phyloP scores from a whole-genome alignment of 306 rosid species.

The Vicia sativa region DNA sequence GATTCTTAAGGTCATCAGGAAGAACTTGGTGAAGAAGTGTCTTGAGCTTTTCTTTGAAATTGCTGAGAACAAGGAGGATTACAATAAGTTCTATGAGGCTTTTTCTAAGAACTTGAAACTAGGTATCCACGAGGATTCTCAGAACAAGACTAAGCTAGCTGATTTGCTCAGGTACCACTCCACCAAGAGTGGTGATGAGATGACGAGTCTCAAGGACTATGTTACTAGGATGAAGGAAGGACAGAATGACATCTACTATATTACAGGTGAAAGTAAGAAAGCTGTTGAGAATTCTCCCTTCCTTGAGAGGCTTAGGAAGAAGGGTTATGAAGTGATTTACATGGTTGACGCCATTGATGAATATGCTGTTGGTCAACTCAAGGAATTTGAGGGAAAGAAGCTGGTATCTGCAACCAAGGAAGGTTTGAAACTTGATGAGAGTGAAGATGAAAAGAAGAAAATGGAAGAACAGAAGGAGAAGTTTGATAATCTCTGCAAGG shows the following conservation, averaged over 20 bases:
- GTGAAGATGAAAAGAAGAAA: conserved; percentile 73
- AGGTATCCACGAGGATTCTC: conserved; percentile 86
- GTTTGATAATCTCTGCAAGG: conserved; percentile 84
- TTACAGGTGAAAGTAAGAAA: conserved; percentile 91
- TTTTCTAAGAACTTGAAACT: conserved; percentile 90
- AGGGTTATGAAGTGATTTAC: conserved; percentile 75
- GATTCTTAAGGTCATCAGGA: conserved; percentile 86
- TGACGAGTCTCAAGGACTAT: conserved; percentile 91
- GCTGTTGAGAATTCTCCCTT: conserved; percentile 95
- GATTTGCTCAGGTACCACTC: conserved; percentile 86
- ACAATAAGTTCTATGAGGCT: conserved; percentile 84
- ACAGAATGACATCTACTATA: conserved; percentile 81
- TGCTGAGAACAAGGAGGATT: conserved; percentile 96
- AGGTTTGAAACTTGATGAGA: conserved; percentile 85
- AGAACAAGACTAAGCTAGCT: conserved; percentile 80
- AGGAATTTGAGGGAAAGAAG: conserved; percentile 94
- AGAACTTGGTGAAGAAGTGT: conserved; percentile 91
- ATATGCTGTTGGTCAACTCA: conserved; percentile 86
- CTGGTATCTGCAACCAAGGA: conserved; percentile 93
- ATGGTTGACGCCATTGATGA: conserved; percentile 98
- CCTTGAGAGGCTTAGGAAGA: conserved; percentile 90
- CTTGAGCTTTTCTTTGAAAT: conserved; percentile 83
- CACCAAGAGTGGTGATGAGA: conserved; percentile 86
- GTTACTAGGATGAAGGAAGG: conserved; percentile 99
- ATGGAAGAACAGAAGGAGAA: conserved; percentile 71